Conservation (phyloP, 306 rosid species). For the Cucurbita maxima region DNA sequence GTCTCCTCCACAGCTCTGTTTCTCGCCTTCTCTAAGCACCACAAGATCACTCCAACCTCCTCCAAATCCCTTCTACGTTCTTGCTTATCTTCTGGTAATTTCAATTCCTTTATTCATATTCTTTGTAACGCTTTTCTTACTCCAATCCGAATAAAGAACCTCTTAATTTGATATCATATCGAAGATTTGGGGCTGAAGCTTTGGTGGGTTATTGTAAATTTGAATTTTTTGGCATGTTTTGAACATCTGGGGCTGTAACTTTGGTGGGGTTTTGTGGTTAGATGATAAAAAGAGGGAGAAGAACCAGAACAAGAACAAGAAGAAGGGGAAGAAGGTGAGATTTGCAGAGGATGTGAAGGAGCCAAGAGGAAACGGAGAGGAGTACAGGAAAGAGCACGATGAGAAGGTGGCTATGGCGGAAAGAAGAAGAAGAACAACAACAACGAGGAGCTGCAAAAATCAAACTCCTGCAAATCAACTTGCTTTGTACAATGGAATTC, state of each 20-base stretch:
- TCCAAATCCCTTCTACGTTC: slow-evolving; percentile 22
- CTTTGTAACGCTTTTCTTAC: too few species aligned
- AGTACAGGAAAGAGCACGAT: slow-evolving; percentile 13
- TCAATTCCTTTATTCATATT: neutral
- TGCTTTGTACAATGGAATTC: slow-evolving; percentile 36
- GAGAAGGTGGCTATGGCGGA: slow-evolving; percentile 11
- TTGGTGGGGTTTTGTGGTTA: neutral
- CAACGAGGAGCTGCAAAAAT: neutral
- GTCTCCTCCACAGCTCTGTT: slow-evolving; percentile 25
- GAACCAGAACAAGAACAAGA: slow-evolving; percentile 14
- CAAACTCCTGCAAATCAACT: slow-evolving; percentile 26
- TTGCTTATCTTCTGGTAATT: slow-evolving; percentile 50
- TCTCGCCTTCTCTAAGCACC: slow-evolving; percentile 23
- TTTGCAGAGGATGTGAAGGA: slow-evolving; percentile 63
- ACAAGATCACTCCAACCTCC: neutral
- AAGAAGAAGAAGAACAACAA: slow-evolving; percentile 8
- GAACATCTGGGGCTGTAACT: neutral
- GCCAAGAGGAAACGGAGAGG: slow-evolving; percentile 16
- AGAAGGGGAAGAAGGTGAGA: slow-evolving; percentile 51
- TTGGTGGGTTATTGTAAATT: neutral
- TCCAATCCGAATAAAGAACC: too few species aligned
- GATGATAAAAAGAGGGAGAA: slow-evolving; percentile 17
- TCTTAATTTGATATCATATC: neutral
- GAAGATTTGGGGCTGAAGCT: neutral
- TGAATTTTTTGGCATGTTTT: neutral